These are phyloP conservation scores for Elaeis oleifera DNA, from an alignment of 202 grass and related monocot genomes.

Conservation along the genomic window DNA sequence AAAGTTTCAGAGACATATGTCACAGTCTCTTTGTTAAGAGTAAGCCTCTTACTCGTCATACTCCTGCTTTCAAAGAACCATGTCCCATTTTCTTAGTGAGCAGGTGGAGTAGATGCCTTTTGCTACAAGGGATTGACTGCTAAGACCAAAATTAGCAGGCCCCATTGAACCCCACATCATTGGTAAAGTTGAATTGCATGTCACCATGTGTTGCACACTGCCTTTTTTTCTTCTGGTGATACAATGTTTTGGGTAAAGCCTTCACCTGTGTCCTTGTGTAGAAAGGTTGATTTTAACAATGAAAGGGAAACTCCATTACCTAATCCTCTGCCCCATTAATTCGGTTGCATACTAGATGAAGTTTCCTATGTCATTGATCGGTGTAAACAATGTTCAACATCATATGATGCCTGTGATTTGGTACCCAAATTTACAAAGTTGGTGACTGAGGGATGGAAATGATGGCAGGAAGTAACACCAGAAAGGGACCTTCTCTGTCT, in stretches of 20 bases:
- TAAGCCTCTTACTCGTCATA: slow-evolving; percentile 22
- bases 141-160: slow-evolving; percentile 33
- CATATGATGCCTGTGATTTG: slow-evolving; percentile 6
- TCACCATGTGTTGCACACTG: too few relatives aligned
- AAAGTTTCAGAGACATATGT: slow-evolving; percentile 23
- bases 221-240: too few relatives aligned
- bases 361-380: slow-evolving; percentile 32
- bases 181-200: slow-evolving; percentile 1
- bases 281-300: slow-evolving; percentile 22
- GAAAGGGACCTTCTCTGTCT: too few relatives aligned
- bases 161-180: slow-evolving; percentile 31
- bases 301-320: slow-evolving; percentile 31
- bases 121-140: slow-evolving; percentile 51
- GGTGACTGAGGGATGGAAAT: slow-evolving; percentile 18
- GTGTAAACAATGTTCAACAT: too few relatives aligned
- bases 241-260: neutral
- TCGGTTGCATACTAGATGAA: slow-evolving; percentile 29
- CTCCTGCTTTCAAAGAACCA: slow-evolving; percentile 14
- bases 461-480: neutral
- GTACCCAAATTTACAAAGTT: slow-evolving; percentile 12
- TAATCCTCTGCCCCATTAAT: slow-evolving; percentile 31
- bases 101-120: slow-evolving; percentile 49
- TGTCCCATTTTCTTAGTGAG: slow-evolving; percentile 31
- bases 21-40: slow-evolving; percentile 24
- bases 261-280: neutral